Conservation (phyloP, 306 rosid species). For the Quercus suber region DNA sequence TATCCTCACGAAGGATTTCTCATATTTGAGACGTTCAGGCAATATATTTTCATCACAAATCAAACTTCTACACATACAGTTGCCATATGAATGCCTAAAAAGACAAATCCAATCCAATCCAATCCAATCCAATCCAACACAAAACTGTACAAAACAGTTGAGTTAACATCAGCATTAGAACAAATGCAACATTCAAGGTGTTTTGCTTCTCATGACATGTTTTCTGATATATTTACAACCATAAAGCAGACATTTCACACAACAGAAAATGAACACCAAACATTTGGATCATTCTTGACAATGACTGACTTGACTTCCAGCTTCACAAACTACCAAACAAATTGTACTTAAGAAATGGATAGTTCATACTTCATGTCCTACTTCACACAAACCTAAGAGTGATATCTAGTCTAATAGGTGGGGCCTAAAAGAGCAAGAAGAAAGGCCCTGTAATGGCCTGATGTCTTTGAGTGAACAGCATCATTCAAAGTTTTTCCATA, state of each 20-base stretch:
- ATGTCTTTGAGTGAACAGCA: slow-evolving; percentile 45
- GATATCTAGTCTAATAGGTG: background rate
- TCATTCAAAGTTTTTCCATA: slow-evolving; percentile 33
- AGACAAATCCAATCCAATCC: no score
- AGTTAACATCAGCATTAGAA: no score
- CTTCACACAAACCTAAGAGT: background rate
- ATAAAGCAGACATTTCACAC: background rate
- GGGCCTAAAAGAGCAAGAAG: slow-evolving; percentile 42
- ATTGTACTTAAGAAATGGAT: background rate
- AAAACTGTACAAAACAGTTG: no score
- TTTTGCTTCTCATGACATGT: background rate
- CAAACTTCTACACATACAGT: no score
- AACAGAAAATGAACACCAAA: background rate
- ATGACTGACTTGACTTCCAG: background rate
- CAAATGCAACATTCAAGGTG: no score
- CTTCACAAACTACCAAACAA: background rate
- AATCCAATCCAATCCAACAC: no score
- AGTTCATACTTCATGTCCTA: background rate
- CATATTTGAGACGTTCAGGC: no score
- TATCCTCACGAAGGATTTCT: no score
- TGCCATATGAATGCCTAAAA: no score
- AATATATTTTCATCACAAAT: no score
- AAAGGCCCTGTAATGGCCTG: slow-evolving; percentile 37
- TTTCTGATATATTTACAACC: background rate
- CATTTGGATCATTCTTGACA: background rate